Conservation (phyloP, 257 asterid genomes). For the Primulina tabacum region DNA sequence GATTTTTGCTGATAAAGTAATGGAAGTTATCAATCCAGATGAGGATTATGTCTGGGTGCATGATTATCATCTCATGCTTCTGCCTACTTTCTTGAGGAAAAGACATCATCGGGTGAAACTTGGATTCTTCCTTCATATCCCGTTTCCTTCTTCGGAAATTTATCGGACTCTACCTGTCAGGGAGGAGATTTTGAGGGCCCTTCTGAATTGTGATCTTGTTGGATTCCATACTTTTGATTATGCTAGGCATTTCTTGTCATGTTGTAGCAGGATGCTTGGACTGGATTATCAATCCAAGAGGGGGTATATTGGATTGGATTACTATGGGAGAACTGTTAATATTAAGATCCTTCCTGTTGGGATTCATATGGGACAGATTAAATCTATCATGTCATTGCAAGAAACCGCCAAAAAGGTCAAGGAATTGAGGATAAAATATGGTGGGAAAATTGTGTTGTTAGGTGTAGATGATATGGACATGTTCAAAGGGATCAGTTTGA, state of each 20-base stretch:
- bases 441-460: slow-evolving; percentile 56
- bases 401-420: slow-evolving; percentile 49
- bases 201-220: slow-evolving; percentile 77
- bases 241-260: slow-evolving; percentile 86
- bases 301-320: slow-evolving; percentile 81
- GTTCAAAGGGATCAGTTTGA: slow-evolving; percentile 77
- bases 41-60: slow-evolving; percentile 87
- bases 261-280: slow-evolving; percentile 94
- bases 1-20: slow-evolving; percentile 72
- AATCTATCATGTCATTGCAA: slow-evolving; percentile 38
- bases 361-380: slow-evolving; percentile 66
- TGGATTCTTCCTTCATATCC: slow-evolving; percentile 75
- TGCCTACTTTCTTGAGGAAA: slow-evolving; percentile 83
- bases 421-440: slow-evolving; percentile 42
- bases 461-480: slow-evolving; percentile 91
- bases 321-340: slow-evolving; percentile 41
- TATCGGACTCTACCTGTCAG: slow-evolving; percentile 80
- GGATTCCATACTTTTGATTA: slow-evolving; percentile 94
- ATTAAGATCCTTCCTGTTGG: slow-evolving; percentile 65
- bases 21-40: slow-evolving; percentile 75
- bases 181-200: slow-evolving; percentile 74
- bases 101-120: slow-evolving; percentile 55
- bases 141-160: slow-evolving; percentile 80
- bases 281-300: slow-evolving; percentile 78
- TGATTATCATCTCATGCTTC: slow-evolving; percentile 80